Conservation (phyloP, 2,329 filamentous ascomycete species). For the Aspergillus phoenicis region DNA sequence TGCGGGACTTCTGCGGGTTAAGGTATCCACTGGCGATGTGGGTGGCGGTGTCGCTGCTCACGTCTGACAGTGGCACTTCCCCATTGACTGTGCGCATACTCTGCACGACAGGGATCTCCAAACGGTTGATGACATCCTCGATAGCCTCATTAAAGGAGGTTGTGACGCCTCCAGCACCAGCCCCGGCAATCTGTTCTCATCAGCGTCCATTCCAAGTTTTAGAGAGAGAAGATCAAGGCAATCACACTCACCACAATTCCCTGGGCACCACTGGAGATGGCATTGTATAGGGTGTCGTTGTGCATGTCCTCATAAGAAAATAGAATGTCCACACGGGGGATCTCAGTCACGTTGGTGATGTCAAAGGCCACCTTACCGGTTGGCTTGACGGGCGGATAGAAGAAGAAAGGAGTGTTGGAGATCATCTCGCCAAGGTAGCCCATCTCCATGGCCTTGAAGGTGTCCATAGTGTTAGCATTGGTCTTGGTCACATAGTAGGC, state of each 20-base stretch:
- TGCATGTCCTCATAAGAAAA: constrained; percentile 33
- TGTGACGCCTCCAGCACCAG: constrained; percentile 27
- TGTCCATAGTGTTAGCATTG: constrained; percentile 65
- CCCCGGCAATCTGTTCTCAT: constrained; percentile 24
- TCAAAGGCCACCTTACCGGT: constrained; percentile 42
- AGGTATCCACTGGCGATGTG: constrained; percentile 27
- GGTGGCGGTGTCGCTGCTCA: constrained; percentile 22
- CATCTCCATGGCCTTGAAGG: constrained; percentile 61
- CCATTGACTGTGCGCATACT: constrained; percentile 30
- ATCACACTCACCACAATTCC: constrained; percentile 27
- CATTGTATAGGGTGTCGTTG: constrained; percentile 25
- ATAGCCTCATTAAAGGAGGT: constrained; percentile 21
- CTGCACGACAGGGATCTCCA: constrained; percentile 25
- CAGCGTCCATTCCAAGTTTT: background rate
- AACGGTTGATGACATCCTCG: constrained; percentile 18
- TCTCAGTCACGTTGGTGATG: constrained; percentile 17
- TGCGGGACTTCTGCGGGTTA: constrained; percentile 23
- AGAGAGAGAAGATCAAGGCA: background rate
- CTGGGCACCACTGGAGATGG: constrained; percentile 28
- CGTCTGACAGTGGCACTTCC: constrained; percentile 26
- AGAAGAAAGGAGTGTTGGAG: constrained; percentile 62
- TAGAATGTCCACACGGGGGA: constrained; percentile 32
- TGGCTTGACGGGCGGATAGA: constrained; percentile 56
- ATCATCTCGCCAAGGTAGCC: constrained; percentile 62
- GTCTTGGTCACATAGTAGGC: constrained; percentile 64